Evolutionary conservation across 2,329 filamentous ascomycete species (phyloP).

Genomic region (Curvularia sp.): DNA sequence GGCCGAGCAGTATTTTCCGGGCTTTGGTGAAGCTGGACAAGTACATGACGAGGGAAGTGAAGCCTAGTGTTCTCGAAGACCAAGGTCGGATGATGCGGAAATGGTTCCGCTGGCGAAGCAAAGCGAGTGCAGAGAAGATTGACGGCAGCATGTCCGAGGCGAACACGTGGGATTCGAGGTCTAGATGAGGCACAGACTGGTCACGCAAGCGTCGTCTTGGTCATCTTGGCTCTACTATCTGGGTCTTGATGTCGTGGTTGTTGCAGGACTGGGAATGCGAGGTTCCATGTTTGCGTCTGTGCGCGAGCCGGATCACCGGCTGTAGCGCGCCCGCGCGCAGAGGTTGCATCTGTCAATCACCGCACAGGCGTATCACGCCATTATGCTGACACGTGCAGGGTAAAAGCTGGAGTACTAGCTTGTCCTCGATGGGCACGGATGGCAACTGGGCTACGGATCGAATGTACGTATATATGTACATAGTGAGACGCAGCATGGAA

Average conservation of each 20-base stretch:
- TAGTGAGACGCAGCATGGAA: background rate
- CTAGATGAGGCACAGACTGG: background rate
- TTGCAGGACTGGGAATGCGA: background rate
- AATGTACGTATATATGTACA: background rate
- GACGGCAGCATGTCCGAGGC: background rate
- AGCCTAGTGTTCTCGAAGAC: background rate
- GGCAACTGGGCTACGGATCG: too few species aligned
- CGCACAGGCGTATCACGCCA: background rate
- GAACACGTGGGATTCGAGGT: background rate
- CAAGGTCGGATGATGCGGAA: background rate
- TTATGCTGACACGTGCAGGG: background rate
- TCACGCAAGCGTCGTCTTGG: background rate
- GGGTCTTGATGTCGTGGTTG: background rate
- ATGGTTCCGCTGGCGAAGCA: background rate
- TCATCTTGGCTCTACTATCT: background rate
- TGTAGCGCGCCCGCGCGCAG: background rate
- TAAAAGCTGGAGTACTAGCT: background rate
- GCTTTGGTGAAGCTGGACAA: background rate
- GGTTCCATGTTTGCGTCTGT: background rate
- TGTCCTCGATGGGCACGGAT: background rate
- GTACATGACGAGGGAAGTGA: background rate
- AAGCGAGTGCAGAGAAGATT: background rate
- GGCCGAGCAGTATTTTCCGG: background rate
- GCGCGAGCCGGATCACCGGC: background rate
- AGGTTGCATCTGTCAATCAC: background rate